Base-by-base conservation (phyloP, 2,329 filamentous ascomycete species). In the Pyricularia sp. region DNA sequence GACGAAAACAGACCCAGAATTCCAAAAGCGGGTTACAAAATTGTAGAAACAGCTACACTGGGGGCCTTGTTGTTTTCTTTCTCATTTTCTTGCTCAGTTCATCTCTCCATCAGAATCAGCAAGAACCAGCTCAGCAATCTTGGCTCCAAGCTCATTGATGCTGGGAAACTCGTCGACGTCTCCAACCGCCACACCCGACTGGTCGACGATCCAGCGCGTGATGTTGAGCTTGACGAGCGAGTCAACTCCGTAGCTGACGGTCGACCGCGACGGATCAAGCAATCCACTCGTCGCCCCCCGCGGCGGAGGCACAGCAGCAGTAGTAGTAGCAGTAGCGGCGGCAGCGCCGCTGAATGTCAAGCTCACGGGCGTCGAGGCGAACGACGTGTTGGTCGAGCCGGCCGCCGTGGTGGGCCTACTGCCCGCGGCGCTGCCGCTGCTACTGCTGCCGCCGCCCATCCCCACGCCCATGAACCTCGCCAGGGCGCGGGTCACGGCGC, bases 161-260 rank as follows among this genome's bases (percentile, higher is more conserved):
- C 69, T 70, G 55, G 17, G n/a, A n/a, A 70, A 30, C 10, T 71
- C 71, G 5, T 74, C 72, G 7, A 73, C 65, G 7, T 71, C 70
- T 66, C 71, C 72, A 36, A 71, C 66, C 1, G 72, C 71, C 50
- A 71, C 71, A 20, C 73, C 72, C 23, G 71, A 72, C 67, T 72
- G 69, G 1, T 72, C 70, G 3, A 68, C 61, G 5, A 74, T 70
- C 73, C 73, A 74, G 1, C 72, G 70, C 1, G 72, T 71, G 3
- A 74, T 33, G 31, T 70, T 73, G 3, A 74, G 72, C 3, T 71
- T 68, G 63, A 73, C 72, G 20, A 74, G 70, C 14, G 72, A 74
- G 69, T 74, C 73, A 59, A 74, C 71, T 17, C 73, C 73, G 70
- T 74, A 73, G 69, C 67, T 68, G 67, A 23, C 26, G 30, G 66